Percentiles rank a stretch among this genome's conserved stretches.
These are phyloP conservation scores for Coprinopsis cinerea DNA, from an alignment of 768 basidiomycete species.

Conservation along the genomic window DNA sequence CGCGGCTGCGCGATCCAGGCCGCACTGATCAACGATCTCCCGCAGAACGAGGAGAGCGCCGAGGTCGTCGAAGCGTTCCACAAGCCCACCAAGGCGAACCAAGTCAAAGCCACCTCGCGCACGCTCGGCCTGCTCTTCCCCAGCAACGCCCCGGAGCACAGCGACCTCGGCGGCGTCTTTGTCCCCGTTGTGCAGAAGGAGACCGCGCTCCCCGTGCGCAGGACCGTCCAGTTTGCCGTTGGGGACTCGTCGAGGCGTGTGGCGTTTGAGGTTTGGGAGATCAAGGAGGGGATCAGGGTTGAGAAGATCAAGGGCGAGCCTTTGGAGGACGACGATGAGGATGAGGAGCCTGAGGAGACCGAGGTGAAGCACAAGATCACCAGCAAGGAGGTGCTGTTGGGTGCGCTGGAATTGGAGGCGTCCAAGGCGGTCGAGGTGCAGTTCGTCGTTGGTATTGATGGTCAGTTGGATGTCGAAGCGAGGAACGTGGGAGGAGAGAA, in stretches of 20 bases:
- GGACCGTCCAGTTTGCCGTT: constrained; percentile 55
- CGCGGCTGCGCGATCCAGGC: constrained; percentile 77
- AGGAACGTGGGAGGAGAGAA: constrained; percentile 31
- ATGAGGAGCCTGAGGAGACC: constrained; percentile 51
- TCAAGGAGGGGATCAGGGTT: constrained; percentile 57
- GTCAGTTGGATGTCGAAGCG: constrained; percentile 32
- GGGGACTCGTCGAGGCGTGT: constrained; percentile 40
- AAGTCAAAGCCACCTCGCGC: constrained; percentile 50
- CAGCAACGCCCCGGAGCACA: constrained; percentile 29
- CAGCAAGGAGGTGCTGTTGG: constrained; percentile 48
- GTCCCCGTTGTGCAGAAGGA: constrained; percentile 63
- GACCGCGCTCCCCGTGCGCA: constrained; percentile 64
- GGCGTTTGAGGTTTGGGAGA: constrained; percentile 75
- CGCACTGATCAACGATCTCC: constrained; percentile 47
- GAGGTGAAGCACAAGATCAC: constrained; percentile 61
- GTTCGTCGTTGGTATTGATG: constrained; percentile 31
- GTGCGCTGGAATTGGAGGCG: constrained; percentile 36
- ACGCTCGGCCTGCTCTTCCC: constrained; percentile 69
- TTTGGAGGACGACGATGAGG: constrained; percentile 43
- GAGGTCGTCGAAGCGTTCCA: constrained; percentile 50
- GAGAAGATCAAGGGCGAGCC: constrained; percentile 50
- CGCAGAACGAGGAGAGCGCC: constrained; percentile 39
- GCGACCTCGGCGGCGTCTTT: constrained; percentile 56
- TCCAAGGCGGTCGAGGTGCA: constrained; percentile 46
- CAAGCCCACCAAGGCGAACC: constrained; percentile 25